These are phyloP conservation scores for Yamadazyma takamatsuzukensis DNA, from an alignment of 805 yeast species.

Conservation along the genomic window DNA sequence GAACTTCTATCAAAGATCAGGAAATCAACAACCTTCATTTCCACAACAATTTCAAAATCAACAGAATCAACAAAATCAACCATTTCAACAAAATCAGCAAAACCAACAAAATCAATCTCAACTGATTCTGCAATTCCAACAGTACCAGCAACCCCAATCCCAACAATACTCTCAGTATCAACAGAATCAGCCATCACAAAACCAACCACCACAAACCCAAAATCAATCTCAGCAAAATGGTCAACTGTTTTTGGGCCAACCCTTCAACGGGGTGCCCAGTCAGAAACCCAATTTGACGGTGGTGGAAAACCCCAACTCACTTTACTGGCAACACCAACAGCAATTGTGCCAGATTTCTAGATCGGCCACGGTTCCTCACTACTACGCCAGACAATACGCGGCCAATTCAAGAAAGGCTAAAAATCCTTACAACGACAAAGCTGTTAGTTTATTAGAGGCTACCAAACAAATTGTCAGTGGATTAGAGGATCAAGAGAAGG, in stretches of 20 bases:
- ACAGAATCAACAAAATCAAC: conserved; percentile 19
- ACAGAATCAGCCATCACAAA: conserved; percentile 13
- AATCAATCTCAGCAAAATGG: not conserved
- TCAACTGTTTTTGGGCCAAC: not conserved
- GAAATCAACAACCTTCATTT: conserved; percentile 1
- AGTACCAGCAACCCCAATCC: conserved; percentile 21
- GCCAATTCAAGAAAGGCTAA: conserved; percentile 51
- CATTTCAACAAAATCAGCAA: conserved; percentile 19
- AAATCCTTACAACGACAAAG: conserved; percentile 35
- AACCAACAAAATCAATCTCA: conserved; percentile 21
- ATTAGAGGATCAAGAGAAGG: conserved; percentile 42
- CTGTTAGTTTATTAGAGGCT: conserved; percentile 39
- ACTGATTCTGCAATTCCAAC: conserved; percentile 25
- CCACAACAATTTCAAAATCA: conserved; percentile 16
- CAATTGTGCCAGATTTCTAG: conserved; percentile 72
- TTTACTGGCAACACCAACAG: conserved; percentile 76
- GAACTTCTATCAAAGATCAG: conserved; percentile 3
- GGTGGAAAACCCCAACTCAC: conserved; percentile 39
- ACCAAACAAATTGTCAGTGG: conserved; percentile 34
- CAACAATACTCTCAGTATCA: conserved; percentile 22
- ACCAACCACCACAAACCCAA: conserved; percentile 4
- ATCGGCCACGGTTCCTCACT: conserved; percentile 63
- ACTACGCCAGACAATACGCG: conserved; percentile 82
- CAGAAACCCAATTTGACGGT: conserved; percentile 12
- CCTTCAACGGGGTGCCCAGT: conserved; percentile 1